Conservation (phyloP, 192 early-diverging fungal genomes). For the Geranomyces variabilis region DNA sequence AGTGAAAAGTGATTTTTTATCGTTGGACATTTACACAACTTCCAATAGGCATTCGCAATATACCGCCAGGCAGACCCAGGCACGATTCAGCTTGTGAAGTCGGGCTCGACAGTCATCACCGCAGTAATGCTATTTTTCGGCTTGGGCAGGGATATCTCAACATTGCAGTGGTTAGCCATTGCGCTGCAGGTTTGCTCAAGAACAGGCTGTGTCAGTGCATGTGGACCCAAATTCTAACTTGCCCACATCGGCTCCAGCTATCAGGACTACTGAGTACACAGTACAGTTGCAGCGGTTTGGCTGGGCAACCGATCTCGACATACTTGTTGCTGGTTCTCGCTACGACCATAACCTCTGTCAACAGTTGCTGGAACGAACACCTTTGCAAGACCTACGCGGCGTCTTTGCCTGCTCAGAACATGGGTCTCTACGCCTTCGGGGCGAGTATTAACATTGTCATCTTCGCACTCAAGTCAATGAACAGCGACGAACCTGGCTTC, state of each 20-base stretch:
- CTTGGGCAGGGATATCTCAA: not conserved
- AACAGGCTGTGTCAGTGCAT: constrained; percentile 5
- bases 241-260: too few relatives aligned
- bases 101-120: constrained; percentile 8
- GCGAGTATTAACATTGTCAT: not conserved
- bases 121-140: not conserved
- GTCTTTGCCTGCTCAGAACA: constrained; percentile 11
- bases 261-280: too few relatives aligned
- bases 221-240: not conserved
- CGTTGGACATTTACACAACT: too few relatives aligned
- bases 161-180: constrained; percentile 14
- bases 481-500: too few relatives aligned
- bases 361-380: constrained; percentile 5
- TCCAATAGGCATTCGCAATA: constrained; percentile 2
- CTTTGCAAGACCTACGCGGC: constrained; percentile 2
- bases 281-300: too few relatives aligned
- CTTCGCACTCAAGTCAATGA: too few relatives aligned
- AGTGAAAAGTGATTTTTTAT: too few relatives aligned
- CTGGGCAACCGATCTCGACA: too few relatives aligned
- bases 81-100: constrained; percentile 23
- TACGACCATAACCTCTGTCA: not conserved
- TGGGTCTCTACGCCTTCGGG: not conserved
- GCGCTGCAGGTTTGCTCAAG: not conserved
- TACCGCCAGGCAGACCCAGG: constrained; percentile 13
- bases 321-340: not conserved